Evolutionary conservation across 768 basidiomycete genomes (phyloP), one percentile per base, ranked within the genome.

Genomic region (Pilatotrama ljubarskyi): DNA sequence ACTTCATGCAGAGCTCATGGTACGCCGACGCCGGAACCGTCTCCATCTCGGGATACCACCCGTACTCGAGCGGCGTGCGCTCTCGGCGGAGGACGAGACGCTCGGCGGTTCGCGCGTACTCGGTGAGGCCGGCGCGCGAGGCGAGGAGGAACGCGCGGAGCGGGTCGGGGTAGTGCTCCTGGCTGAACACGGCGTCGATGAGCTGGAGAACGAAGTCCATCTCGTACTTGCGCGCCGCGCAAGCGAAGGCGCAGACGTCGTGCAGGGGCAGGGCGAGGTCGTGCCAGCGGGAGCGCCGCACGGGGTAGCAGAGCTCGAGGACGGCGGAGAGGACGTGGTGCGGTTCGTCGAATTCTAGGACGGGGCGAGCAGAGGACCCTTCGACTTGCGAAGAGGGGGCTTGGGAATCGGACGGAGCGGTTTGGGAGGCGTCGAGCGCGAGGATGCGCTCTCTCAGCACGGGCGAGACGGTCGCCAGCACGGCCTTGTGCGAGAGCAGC

Each of bases 401-500:
- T 14, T 5, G 24, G 11, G 11, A 41, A 9, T 41, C 9, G 10
- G 40, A 8, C 9, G 14, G 10, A 2, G 13, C 24, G 5, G 20
- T 14, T 26, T 40, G 9, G 13, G 40, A 14, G 26, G 5, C 7
- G n/a, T 26, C 17, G 24, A 15, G 13, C 24, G 24, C 17, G 9
- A 43, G 42, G 25, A 47, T 22, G 17, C 25, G 18, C 42, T 29
- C 75, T 54, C 73, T 73, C 63, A 84, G 85, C 68, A 85, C 81
- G 8, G 83, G 77, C n/a, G 84, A 85, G 2, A 82, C 78, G 25
- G 83, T 68, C 15, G 81, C 77, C 22, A 86, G 73, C 48, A 84
- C 72, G 37, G 80, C 68, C 62, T 80, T 82, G 76, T 80, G 80
- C 51, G 80, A 76, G 60, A 76, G 77, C 66, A 83, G 83, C 48